phyloP scores from a whole-genome alignment of 495 filamentous ascomycete genomes.

The Schizothecium vesticola region DNA sequence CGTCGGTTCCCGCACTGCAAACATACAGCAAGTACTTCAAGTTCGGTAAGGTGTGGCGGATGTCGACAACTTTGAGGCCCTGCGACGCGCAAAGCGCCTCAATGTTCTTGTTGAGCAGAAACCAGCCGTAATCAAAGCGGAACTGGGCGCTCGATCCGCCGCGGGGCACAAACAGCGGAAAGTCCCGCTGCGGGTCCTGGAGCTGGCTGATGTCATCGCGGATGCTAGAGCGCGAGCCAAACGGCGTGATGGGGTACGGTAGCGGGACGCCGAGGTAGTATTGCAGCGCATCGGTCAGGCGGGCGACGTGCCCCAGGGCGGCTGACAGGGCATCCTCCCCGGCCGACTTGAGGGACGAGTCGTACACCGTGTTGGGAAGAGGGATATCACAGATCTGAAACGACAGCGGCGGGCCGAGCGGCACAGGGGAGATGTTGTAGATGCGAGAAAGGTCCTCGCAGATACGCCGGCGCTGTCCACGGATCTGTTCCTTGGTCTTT shows the following conservation, averaged over 20 bases:
- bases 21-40: conserved; percentile 89
- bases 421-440: conserved; percentile 70
- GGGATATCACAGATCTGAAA: conserved; percentile 72
- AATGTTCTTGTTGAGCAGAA: conserved; percentile 88
- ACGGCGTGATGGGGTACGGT: conserved; percentile 71
- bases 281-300: conserved; percentile 68
- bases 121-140: conserved; percentile 92
- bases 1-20: conserved; percentile 68
- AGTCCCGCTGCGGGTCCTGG: conserved; percentile 57
- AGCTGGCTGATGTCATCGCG: conserved; percentile 73
- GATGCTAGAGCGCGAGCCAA: conserved; percentile 69
- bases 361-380: conserved; percentile 73
- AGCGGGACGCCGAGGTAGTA: conserved; percentile 75
- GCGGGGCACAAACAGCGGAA: conserved; percentile 70
- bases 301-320: conserved; percentile 76
- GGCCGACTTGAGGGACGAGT: conserved; percentile 28
- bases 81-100: conserved; percentile 74
- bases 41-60: conserved; percentile 86
- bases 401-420: conserved; percentile 48
- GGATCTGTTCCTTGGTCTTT: conserved; percentile 56
- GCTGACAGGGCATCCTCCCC: conserved; percentile 69
- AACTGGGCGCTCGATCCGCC: conserved; percentile 63
- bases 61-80: conserved; percentile 72
- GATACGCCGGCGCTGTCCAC: conserved; percentile 78
- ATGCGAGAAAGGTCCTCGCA: conserved; percentile 73